These are phyloP conservation scores for Kalmanozyma brasiliensis DNA, from an alignment of 1,284 basidiomycete species.

Conservation along the genomic window DNA sequence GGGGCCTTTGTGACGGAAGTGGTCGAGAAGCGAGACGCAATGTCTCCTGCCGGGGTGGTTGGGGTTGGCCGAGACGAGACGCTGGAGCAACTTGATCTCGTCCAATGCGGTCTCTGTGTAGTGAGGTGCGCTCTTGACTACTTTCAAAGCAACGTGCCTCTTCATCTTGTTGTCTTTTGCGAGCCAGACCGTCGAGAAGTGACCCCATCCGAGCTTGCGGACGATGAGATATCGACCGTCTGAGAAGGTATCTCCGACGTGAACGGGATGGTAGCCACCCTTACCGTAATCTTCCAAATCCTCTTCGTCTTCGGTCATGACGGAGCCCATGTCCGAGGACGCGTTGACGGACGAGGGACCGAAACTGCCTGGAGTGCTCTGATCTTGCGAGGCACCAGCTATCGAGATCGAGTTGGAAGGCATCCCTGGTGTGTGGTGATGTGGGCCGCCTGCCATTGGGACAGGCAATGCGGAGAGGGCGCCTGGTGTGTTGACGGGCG, in stretches of 20 bases:
- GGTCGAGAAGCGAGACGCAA: conserved; percentile 95
- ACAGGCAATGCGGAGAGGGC: conserved; percentile 39
- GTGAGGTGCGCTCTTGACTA: conserved; percentile 95
- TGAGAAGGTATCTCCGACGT: conserved; percentile 92
- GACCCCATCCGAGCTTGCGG: conserved; percentile 97
- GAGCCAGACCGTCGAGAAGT: conserved; percentile 75
- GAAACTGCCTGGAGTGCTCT: conserved; percentile 36
- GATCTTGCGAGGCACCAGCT: conserved; percentile 41
- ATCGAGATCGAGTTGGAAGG: conserved; percentile 47
- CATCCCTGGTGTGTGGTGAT: conserved; percentile 30
- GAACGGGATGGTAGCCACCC: conserved; percentile 89
- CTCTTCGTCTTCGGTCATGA: conserved; percentile 69
- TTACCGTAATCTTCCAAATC: conserved; percentile 69
- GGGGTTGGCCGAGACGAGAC: conserved; percentile 84
- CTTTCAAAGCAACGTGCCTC: conserved; percentile 97
- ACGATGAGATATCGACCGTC: conserved; percentile 89
- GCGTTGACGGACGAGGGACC: conserved; percentile 46
- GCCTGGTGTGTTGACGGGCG: conserved; percentile 52
- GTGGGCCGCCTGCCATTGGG: conserved; percentile 39
- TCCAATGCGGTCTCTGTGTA: conserved; percentile 98
- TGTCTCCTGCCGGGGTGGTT: conserved; percentile 69
- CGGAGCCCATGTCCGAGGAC: conserved; percentile 57
- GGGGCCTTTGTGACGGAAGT: conserved; percentile 94
- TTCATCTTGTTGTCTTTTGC: conserved; percentile 76
- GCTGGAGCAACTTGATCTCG: conserved; percentile 97